phyloP scores from a whole-genome alignment of 805 yeast genomes.

The Cyberlindnera euphorbiae region DNA sequence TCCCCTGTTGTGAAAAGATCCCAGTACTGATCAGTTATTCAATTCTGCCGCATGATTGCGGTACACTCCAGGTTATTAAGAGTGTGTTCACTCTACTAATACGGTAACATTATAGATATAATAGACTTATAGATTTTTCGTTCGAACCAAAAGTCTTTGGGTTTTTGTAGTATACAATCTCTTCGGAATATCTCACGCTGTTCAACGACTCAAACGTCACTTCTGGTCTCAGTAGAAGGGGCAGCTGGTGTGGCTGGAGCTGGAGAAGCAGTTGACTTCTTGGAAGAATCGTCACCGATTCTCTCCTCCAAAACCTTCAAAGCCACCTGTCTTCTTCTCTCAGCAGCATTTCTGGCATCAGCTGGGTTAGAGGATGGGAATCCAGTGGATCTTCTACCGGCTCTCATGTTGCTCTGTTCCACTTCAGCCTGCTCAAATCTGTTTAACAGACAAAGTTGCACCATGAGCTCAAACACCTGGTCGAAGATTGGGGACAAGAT shows the following conservation, averaged over 20 bases:
- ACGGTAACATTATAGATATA: slow-evolving; percentile 4
- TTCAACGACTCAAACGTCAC: too few relatives aligned
- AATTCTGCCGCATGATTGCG: too few relatives aligned
- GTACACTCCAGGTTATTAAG: too few relatives aligned
- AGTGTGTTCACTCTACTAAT: too few relatives aligned
- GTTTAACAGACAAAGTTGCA: slow-evolving; percentile 43
- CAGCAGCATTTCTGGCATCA: slow-evolving; percentile 53
- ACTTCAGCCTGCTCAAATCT: slow-evolving; percentile 66
- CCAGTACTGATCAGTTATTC: background rate
- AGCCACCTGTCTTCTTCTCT: slow-evolving; percentile 74
- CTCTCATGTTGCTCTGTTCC: slow-evolving; percentile 70
- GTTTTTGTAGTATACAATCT: too few relatives aligned
- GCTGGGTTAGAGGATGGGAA: slow-evolving; percentile 4
- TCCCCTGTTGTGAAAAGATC: slow-evolving; percentile 21
- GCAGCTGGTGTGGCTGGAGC: background rate
- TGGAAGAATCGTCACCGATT: slow-evolving; percentile 30
- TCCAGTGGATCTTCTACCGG: slow-evolving; percentile 48
- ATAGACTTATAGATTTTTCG: slow-evolving; percentile 4
- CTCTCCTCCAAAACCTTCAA: slow-evolving; percentile 69
- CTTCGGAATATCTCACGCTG: too few relatives aligned
- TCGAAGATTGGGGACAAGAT: slow-evolving; percentile 48
- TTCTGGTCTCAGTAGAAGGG: background rate
- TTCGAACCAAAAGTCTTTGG: too few relatives aligned
- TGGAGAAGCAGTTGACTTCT: slow-evolving; percentile 3
- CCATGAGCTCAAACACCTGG: slow-evolving; percentile 33